Percentiles rank a stretch among this genome's conserved stretches.
Evolutionary conservation across 352 stramenopile genomes (phyloP).

Genomic region (Plasmopara viticola): DNA sequence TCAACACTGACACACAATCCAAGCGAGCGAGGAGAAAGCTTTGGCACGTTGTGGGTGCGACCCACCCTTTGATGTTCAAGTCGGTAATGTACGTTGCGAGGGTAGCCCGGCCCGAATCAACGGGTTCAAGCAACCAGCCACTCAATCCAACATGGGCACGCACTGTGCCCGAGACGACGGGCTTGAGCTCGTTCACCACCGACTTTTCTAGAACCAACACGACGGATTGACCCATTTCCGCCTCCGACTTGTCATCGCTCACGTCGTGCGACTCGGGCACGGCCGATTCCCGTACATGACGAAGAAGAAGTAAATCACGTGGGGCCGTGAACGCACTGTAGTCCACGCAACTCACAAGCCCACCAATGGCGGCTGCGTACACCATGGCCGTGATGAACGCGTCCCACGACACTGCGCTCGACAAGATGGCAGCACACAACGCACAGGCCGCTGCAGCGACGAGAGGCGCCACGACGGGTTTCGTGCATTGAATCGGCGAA

Average conservation of each 20-base stretch:
- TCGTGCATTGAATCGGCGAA: slow-evolving; percentile 32
- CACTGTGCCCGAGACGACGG: slow-evolving; percentile 28
- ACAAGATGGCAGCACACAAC: slow-evolving; percentile 37
- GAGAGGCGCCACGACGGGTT: slow-evolving; percentile 46
- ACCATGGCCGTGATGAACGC: slow-evolving; percentile 39
- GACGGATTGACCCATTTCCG: slow-evolving; percentile 52
- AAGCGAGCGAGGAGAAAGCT: slow-evolving; percentile 55
- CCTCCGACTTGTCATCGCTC: slow-evolving; percentile 27
- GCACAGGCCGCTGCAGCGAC: slow-evolving; percentile 38
- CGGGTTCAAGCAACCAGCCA: slow-evolving; percentile 69
- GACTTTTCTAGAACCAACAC: slow-evolving; percentile 78
- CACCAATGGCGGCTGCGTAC: slow-evolving; percentile 44
- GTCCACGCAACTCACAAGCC: slow-evolving; percentile 42
- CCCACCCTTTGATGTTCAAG: slow-evolving; percentile 49
- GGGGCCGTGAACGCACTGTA: slow-evolving; percentile 44
- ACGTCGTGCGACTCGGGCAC: slow-evolving; percentile 33
- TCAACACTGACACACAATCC: slow-evolving; percentile 52
- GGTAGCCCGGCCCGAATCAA: slow-evolving; percentile 48
- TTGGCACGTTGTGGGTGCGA: slow-evolving; percentile 37
- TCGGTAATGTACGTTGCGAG: slow-evolving; percentile 71
- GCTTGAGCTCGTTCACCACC: slow-evolving; percentile 69
- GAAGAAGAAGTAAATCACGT: slow-evolving; percentile 66
- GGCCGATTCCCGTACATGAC: slow-evolving; percentile 64
- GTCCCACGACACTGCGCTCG: slow-evolving; percentile 34
- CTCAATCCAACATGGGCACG: slow-evolving; percentile 58